A percentile compares a stretch with the other conserved stretches of the same genome.
These are phyloP conservation scores for Hymenoscyphus salicellus DNA, from an alignment of 2,329 filamentous ascomycete species.

Conservation along the genomic window DNA sequence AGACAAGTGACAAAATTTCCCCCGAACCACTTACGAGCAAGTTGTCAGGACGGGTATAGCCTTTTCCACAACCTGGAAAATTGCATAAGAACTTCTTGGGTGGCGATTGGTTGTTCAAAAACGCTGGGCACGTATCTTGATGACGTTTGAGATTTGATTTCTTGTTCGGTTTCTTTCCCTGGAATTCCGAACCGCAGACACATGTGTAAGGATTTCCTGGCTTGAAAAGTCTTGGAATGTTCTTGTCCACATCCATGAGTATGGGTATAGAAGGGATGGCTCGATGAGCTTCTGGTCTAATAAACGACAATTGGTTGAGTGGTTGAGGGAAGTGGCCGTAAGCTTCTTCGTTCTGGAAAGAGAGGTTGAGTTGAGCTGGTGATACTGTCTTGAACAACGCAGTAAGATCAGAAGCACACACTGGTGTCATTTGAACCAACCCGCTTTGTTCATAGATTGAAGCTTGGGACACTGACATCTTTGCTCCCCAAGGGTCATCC, in stretches of 20 bases:
- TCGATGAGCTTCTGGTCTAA: neutral
- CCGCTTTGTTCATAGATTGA: neutral
- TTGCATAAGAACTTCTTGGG: neutral
- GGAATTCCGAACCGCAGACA: neutral
- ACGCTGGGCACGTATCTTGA: neutral
- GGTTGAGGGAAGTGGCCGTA: neutral
- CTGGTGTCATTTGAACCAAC: neutral
- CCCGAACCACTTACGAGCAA: neutral
- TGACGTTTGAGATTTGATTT: neutral
- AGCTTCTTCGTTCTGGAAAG: neutral
- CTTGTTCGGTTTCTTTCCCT: neutral
- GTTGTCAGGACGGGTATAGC: neutral
- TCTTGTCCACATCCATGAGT: neutral
- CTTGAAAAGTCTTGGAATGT: neutral
- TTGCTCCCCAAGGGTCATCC: neutral
- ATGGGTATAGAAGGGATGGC: neutral
- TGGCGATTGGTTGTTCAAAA: neutral
- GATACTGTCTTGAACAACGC: neutral
- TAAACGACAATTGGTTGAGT: neutral
- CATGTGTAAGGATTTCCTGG: neutral
- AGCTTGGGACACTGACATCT: neutral
- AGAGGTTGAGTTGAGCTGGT: neutral
- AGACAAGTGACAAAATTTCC: neutral
- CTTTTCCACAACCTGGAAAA: neutral
- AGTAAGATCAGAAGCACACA: neutral